Percentiles rank a stretch among this genome's conserved stretches.
These are phyloP conservation scores for Anaeromyces robustus DNA, from an alignment of 192 early-diverging fungal genomes.

Conservation along the genomic window DNA sequence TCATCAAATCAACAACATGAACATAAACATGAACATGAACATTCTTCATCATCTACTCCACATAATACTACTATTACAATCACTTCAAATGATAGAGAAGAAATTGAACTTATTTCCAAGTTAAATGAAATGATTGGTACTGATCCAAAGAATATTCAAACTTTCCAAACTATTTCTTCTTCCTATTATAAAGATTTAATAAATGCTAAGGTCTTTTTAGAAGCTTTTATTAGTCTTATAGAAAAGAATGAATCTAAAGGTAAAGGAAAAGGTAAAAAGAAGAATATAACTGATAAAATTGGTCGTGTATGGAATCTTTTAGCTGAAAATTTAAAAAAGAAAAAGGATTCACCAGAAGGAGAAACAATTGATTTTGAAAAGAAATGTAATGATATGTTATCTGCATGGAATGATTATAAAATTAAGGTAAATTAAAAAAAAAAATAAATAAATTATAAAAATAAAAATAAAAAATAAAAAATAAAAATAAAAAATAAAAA, in stretches of 20 bases:
- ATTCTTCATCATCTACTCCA: not conserved
- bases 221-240: constrained; percentile 14
- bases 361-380: constrained; percentile 26
- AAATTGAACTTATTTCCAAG: constrained; percentile 11
- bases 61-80: constrained; percentile 1
- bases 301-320: constrained; percentile 23
- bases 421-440: constrained; percentile 15
- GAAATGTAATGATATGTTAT: constrained; percentile 40
- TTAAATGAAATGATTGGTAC: constrained; percentile 20
- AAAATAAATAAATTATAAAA: not conserved
- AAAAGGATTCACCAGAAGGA: constrained; percentile 29
- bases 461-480: not conserved
- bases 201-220: constrained; percentile 16
- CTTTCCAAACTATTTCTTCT: constrained; percentile 23
- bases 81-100: not conserved
- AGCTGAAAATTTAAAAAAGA: constrained; percentile 22
- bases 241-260: constrained; percentile 1
- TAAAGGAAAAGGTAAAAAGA: constrained; percentile 9
- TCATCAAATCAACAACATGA: not conserved
- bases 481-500: not conserved
- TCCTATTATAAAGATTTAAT: constrained; percentile 10
- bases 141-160: constrained; percentile 10
- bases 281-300: constrained; percentile 11
- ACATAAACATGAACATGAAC: not conserved
- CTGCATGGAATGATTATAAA: constrained; percentile 52